Percentiles rank a stretch among this genome's conserved stretches.
phyloP scores from a whole-genome alignment of 208 protist genomes.

The Acanthamoeba quina region DNA sequence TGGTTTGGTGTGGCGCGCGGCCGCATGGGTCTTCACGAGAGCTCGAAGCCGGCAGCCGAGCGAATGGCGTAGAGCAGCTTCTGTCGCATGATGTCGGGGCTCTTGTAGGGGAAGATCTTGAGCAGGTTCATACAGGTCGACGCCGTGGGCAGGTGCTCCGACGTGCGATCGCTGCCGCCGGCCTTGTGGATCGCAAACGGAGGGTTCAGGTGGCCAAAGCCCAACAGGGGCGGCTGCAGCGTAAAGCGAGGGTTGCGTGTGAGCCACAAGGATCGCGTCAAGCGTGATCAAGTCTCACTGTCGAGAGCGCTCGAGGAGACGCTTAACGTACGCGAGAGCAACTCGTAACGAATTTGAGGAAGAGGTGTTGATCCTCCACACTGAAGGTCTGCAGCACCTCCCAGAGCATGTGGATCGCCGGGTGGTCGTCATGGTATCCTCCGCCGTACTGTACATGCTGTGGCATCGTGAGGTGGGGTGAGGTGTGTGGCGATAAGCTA shows the following conservation, averaged over 20 bases:
- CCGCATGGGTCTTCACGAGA: neutral
- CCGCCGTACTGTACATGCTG: constrained; percentile 91
- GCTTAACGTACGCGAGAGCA: neutral
- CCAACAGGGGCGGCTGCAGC: constrained; percentile 18
- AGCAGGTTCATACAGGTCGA: constrained; percentile 59
- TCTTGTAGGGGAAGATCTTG: constrained; percentile 35
- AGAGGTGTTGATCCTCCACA: neutral
- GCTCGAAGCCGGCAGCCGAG: neutral
- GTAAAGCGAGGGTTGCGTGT: neutral
- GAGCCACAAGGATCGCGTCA: neutral
- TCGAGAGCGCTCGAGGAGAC: neutral
- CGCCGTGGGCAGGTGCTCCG: neutral
- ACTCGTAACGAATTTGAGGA: constrained; percentile 41
- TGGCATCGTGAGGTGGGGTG: neutral
- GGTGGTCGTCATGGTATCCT: constrained; percentile 86
- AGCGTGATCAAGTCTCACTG: no score
- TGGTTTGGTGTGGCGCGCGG: no score
- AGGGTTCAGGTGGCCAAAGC: constrained; percentile 18
- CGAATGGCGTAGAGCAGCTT: constrained; percentile 48
- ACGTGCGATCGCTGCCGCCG: neutral
- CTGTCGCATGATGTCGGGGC: neutral
- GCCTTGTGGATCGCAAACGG: constrained; percentile 31
- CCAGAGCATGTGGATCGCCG: constrained; percentile 92
- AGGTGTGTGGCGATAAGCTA: neutral
- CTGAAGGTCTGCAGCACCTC: constrained; percentile 89